Base-by-base conservation (phyloP, 768 basidiomycete genomes). In the Tulasnella sp. region DNA sequence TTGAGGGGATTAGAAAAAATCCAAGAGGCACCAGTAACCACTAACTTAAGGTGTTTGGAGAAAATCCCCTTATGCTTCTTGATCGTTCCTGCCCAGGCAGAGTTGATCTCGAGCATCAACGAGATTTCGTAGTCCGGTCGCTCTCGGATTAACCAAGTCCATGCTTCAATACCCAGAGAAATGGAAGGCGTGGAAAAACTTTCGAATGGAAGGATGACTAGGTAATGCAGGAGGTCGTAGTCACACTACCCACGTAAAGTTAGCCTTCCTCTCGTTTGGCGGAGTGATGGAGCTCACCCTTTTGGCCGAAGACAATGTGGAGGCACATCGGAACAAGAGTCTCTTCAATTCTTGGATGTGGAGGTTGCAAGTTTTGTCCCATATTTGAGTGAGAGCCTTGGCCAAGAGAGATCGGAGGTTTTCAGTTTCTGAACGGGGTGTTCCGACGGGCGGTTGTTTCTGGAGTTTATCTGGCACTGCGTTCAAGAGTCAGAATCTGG, bases 101-200 rank as follows among this genome's bases (percentile, higher is more conserved):
- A 89, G 70, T 94, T 85, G 73, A 99, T 89, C 81, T 98, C 96
- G 5, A 90, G 86, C 88, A 98, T 92, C 26, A 98, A 84, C 2
- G 91, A 90, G 71, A 96, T 89, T 84, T 98, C 96, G 15, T 92
- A 86, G 70, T 89, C 88, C 0, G 93, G 91, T 78, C 93, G 90
- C 83, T 97, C 93, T 18, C 93, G 90, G 74, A 98, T 92, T 0
- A 98, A 88, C 96, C 96, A 98, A 3, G 93, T 95, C 98, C 98
- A 99, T 13, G 92, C 92, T 82, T 99, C 96, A 61, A 96, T 91
- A 0, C 94, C 96, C 1, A 93, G 90, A 20, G 93, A 88, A 77
- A 98, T 90, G 0, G 95, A 90, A 5, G 93, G 86, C 0, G 96
- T 94, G 0, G 93, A 96, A 80, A 94, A 94, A 3, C 93, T 91